These are phyloP conservation scores for Talaromyces sp. DNA, from an alignment of 2,329 filamentous ascomycete species.

Conservation along the genomic window DNA sequence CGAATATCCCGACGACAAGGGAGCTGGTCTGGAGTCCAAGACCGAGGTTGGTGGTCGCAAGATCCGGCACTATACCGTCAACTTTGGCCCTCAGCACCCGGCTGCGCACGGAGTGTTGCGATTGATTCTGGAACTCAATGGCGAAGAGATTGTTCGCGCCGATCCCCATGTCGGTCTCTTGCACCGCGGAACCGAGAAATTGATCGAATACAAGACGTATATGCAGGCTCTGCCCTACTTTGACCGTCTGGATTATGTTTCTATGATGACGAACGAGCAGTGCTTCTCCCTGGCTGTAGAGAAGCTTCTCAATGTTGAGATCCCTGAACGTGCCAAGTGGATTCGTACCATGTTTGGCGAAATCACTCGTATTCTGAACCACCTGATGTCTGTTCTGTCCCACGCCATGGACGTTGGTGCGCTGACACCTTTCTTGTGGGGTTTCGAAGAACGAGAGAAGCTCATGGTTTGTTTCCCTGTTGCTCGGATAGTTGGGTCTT, in stretches of 20 bases:
- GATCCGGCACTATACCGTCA: conserved; percentile 98
- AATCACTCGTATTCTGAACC: conserved; percentile 89
- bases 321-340: conserved; percentile 92
- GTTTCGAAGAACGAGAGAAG: conserved; percentile 99
- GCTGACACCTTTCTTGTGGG: conserved; percentile 96
- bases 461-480: conserved; percentile 70
- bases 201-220: conserved; percentile 99
- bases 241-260: conserved; percentile 96
- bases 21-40: conserved; percentile 43
- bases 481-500: conserved; percentile 13
- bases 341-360: conserved; percentile 95
- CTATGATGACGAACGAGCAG: conserved; percentile 99
- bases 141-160: conserved; percentile 93
- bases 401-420: conserved; percentile 99
- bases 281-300: conserved; percentile 93
- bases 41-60: conserved; percentile 57
- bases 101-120: conserved; percentile 97
- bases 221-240: conserved; percentile 98
- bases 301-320: conserved; percentile 95
- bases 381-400: conserved; percentile 94
- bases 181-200: conserved; percentile 96
- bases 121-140: conserved; percentile 93
- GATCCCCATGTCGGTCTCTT: conserved; percentile 96
- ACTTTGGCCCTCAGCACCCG: conserved; percentile 98
- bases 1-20: conserved; percentile 35